Evolutionary conservation across 176 grass and related monocot species (phyloP).

Genomic region (Triticum aestivum): IWGSC_CS_RefSeq_v2.1 NC_057799.1:626976508-626977007

Average conservation of each 20-base stretch:
- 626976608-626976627: too few species aligned
- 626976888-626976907: background rate
- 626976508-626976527: too few species aligned
- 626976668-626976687: constrained; percentile 23
- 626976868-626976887: constrained; percentile 27
- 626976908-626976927: constrained; percentile 28
- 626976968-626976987: constrained; percentile 7
- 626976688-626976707: constrained; percentile 24
- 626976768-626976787: background rate
- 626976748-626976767: background rate
- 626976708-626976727: background rate
- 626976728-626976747: background rate
- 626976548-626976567: too few species aligned
- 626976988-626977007: background rate
- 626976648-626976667: background rate
- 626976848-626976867: constrained; percentile 32
- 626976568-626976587: too few species aligned
- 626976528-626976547: too few species aligned
- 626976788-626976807: constrained; percentile 20
- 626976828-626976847: constrained; percentile 25
- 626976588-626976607: too few species aligned
- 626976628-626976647: background rate
- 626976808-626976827: constrained; percentile 12
- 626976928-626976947: constrained; percentile 19
- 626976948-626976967: constrained; percentile 9